Evolutionary conservation across 768 basidiomycete genomes (phyloP).

Genomic region (Chalciporus sphaerocephalus): DNA sequence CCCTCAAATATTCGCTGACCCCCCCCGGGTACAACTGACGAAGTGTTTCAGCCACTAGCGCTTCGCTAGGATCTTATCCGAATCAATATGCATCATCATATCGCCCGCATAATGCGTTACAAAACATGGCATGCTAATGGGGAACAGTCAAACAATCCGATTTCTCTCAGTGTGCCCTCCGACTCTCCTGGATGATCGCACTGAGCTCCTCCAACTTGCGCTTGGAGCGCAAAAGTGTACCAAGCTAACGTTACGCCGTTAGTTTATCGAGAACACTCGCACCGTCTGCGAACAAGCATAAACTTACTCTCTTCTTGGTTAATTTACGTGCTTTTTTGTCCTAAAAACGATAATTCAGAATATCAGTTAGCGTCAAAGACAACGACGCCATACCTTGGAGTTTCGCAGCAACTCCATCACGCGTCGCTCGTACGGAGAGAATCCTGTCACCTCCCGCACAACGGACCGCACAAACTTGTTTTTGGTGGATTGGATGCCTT

Average conservation of each 20-base stretch:
- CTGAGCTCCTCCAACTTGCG: slow-evolving; percentile 97
- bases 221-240: slow-evolving; percentile 97
- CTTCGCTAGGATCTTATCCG: no score
- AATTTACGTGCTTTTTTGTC: slow-evolving; percentile 99
- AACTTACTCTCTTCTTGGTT: slow-evolving; percentile 97
- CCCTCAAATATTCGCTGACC: no score
- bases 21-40: no score
- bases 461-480: slow-evolving; percentile 92
- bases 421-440: slow-evolving; percentile 95
- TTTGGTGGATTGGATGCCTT: slow-evolving; percentile 86
- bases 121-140: neutral
- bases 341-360: slow-evolving; percentile 35
- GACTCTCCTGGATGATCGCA: slow-evolving; percentile 88
- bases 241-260: slow-evolving; percentile 56
- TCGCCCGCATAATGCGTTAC: neutral
- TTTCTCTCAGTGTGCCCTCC: slow-evolving; percentile 54
- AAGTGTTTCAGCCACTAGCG: no score
- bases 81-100: no score
- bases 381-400: slow-evolving; percentile 68
- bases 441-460: slow-evolving; percentile 95
- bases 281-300: neutral
- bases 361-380: neutral
- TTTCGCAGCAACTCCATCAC: slow-evolving; percentile 98
- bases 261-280: neutral
- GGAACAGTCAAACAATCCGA: neutral